Base-by-base conservation (phyloP, 2,329 filamentous ascomycete genomes). In the Paramyrothecium roridum region DNA sequence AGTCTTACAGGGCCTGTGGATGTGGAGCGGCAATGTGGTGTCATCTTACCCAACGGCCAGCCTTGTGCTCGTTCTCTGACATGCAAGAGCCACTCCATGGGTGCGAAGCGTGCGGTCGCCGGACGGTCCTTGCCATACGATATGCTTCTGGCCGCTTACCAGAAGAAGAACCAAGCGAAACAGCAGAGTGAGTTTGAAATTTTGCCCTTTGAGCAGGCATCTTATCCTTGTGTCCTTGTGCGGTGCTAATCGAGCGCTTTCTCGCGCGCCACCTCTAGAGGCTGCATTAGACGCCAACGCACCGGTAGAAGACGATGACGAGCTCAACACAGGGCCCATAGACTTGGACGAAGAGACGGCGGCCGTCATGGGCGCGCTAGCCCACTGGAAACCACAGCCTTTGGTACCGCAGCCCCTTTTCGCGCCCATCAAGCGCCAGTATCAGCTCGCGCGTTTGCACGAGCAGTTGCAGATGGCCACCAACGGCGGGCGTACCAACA, bases 101-200 rank as follows among this genome's bases (percentile, higher is more conserved):
- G 93, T 12, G 89, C 93, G 6, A 97, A 97, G 73, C 83, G 93
- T 63, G 89, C 89, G 1, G 93, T 97, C 3, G 89, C 91, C 6
- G 93, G 93, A 1, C 82, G 93, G 58, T 95, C 90, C 48, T 75
- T 96, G 57, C 93, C 93, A 1, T 97, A 97, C 67, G 92, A 96
- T 71, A 95, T 96, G 88, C 78, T 97, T 43, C 80, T 97, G 40
- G 87, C 89, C 16, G 88, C 89, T 8, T 95, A 95, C 67, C 90
- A 95, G 72, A 97, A 98, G 81, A 98, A 97, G 80, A 99, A 99
- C 66, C 95, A 98, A 72, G 95, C 95, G 21, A 96, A 96, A 68
- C 91, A 96, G 76, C 95, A 98, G 73, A 96, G 91, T 93, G 80
- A 75, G 88, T 82, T n/a, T n/a, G 47, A 43, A 53, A 17, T 30